phyloP scores from a whole-genome alignment of 2,329 filamentous ascomycete genomes.

The Aspergillus tanneri region DNA sequence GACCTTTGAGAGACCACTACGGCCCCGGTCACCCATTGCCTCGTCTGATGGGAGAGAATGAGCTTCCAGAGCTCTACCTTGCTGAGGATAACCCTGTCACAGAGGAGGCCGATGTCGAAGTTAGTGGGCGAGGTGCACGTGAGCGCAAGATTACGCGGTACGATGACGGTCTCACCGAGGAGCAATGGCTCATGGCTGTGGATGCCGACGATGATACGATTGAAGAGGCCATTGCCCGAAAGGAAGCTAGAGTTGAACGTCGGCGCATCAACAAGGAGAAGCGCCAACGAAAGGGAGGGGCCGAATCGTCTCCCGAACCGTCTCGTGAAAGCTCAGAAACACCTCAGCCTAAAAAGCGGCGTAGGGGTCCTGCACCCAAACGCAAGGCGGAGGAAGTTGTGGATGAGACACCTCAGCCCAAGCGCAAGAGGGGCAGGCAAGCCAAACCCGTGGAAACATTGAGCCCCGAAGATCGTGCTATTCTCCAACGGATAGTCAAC shows the following conservation, averaged over 20 bases:
- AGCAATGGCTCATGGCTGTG: constrained; percentile 98
- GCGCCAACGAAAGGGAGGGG: constrained; percentile 47
- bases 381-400: constrained; percentile 79
- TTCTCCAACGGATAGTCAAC: constrained; percentile 77
- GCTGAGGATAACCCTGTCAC: constrained; percentile 77
- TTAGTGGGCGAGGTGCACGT: constrained; percentile 83
- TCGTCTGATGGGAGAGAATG: constrained; percentile 80
- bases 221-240: constrained; percentile 87
- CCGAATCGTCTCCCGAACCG: constrained; percentile 72
- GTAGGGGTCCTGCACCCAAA: constrained; percentile 78
- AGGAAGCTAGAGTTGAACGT: constrained; percentile 79
- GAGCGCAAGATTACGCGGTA: constrained; percentile 94
- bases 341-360: constrained; percentile 71
- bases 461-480: constrained; percentile 66
- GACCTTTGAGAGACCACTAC: constrained; percentile 65
- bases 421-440: constrained; percentile 73
- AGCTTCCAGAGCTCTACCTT: constrained; percentile 92
- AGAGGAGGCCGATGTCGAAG: constrained; percentile 73
- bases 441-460: constrained; percentile 68
- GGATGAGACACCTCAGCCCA: constrained; percentile 73
- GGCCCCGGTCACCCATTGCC: constrained; percentile 67
- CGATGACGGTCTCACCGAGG: constrained; percentile 94
- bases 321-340: constrained; percentile 84
- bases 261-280: constrained; percentile 74
- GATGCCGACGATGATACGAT: constrained; percentile 95